Conservation (phyloP, 1,139 yeast species). For the Debaryomycetaceae sp. region DNA sequence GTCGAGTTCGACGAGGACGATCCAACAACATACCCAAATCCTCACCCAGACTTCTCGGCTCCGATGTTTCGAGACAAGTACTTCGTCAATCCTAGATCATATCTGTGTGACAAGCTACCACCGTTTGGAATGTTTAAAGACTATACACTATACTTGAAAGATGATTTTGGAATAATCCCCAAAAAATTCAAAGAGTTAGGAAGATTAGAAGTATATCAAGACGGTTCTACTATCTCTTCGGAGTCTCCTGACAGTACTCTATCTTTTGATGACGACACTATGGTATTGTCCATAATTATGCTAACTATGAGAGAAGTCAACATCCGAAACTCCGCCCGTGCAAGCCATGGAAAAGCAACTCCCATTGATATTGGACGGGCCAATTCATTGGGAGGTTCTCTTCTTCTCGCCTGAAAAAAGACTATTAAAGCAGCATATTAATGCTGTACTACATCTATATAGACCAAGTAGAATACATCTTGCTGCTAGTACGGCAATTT, state of each 20-base stretch:
- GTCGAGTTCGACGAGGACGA: slow-evolving; percentile 6
- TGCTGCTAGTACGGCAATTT: no score
- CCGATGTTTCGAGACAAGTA: slow-evolving; percentile 16
- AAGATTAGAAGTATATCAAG: slow-evolving; percentile 35
- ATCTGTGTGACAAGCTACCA: slow-evolving; percentile 32
- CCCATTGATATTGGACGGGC: neutral
- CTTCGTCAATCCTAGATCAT: slow-evolving; percentile 8
- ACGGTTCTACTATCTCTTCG: slow-evolving; percentile 8
- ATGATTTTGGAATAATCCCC: slow-evolving; percentile 20
- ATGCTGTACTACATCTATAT: no score
- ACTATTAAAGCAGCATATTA: no score
- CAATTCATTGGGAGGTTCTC: neutral
- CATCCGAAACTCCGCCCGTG: slow-evolving; percentile 19
- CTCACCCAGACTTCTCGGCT: slow-evolving; percentile 25
- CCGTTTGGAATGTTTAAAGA: slow-evolving; percentile 42
- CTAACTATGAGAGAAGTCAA: slow-evolving; percentile 33
- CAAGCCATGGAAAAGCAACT: neutral
- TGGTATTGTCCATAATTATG: slow-evolving; percentile 30
- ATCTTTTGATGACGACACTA: slow-evolving; percentile 30
- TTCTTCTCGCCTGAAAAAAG: no score
- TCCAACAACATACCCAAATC: slow-evolving; percentile 23
- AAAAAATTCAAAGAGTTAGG: slow-evolving; percentile 36
- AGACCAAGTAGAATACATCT: no score
- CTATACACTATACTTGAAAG: slow-evolving; percentile 18
- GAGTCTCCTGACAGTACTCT: slow-evolving; percentile 24